Evolutionary conservation across 2,329 filamentous ascomycete species (phyloP).

Genomic region (Epichloe gansuensis): DNA sequence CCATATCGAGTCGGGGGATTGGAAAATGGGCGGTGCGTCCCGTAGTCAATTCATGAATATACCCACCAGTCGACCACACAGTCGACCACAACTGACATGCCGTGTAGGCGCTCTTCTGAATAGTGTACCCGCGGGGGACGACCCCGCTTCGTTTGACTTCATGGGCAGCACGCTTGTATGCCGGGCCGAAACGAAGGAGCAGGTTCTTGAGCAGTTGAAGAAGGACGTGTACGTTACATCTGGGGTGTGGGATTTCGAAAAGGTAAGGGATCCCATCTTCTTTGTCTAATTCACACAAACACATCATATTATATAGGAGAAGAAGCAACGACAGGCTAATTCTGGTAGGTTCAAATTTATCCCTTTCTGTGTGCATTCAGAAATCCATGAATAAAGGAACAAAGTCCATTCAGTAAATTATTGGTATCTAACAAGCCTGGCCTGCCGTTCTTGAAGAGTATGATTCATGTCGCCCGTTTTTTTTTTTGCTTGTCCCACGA

Average conservation of each 20-base stretch:
- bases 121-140: constrained; percentile 50
- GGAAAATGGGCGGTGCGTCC: constrained; percentile 50
- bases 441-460: not conserved
- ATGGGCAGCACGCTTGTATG: constrained; percentile 60
- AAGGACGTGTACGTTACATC: constrained; percentile 58
- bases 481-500: not conserved
- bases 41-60: not conserved
- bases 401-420: not conserved
- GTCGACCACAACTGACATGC: not conserved
- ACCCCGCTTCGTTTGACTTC: constrained; percentile 49
- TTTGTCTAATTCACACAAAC: too few species aligned
- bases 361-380: constrained; percentile 33
- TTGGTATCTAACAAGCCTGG: constrained; percentile 5
- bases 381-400: constrained; percentile 11
- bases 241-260: constrained; percentile 72
- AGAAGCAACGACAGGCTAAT: not conserved
- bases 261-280: constrained; percentile 26
- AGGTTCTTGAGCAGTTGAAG: constrained; percentile 52
- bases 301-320: not conserved
- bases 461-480: not conserved
- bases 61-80: too few species aligned
- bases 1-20: constrained; percentile 38
- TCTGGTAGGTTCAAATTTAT: constrained; percentile 34
- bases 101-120: constrained; percentile 52
- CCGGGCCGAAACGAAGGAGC: constrained; percentile 53